Base-by-base conservation (phyloP, 257 asterid species). In the Nicotiana attenuata region DNA sequence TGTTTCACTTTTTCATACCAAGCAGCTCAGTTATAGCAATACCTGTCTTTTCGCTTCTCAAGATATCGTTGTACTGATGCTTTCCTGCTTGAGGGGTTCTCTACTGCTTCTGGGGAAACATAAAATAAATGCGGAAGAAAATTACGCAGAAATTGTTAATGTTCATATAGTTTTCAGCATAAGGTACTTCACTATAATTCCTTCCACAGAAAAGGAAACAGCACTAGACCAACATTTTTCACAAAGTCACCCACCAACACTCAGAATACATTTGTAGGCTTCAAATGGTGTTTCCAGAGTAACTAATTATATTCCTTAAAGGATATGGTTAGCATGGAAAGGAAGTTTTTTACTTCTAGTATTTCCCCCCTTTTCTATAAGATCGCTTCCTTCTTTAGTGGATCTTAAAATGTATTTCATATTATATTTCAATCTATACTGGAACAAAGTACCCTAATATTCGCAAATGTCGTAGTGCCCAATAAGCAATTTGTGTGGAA, bases 1-100 rank as follows among this genome's bases (percentile, higher is more conserved):
- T 71, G 26, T 65, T 83, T 77, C 55, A 33, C 20, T 53, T 77
- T 55, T 47, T 11, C 22, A 57, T 17, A 61, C 11, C 9, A 16
- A 75, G 52, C 60, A 80, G 84, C 76, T 69, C 65, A 81, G 81
- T 75, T 81, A 82, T 80, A 38, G 68, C 17, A 85, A 63, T 92
- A 94, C 99, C 99, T 92, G 94, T 96, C 97, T 84, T 95, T 96
- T 87, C 88, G 92, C 91, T 94, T 96, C 95, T 94, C 98, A 53
- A 89, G 97, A 86, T 92, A 96, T 90, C 97, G 91, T 67, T 88
- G 98, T 67, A 96, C 92, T 55, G 93, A 96, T 33, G 97, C 95
- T 90, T 94, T 93, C 88, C 98, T 88, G 89, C 89, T 84, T 64
- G 96, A 82, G 10, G 92, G 90, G 61, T 92, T 93, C 86, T 92